Conservation (phyloP, 148 eudicot genomes). For the Euryodendron excelsum region DNA sequence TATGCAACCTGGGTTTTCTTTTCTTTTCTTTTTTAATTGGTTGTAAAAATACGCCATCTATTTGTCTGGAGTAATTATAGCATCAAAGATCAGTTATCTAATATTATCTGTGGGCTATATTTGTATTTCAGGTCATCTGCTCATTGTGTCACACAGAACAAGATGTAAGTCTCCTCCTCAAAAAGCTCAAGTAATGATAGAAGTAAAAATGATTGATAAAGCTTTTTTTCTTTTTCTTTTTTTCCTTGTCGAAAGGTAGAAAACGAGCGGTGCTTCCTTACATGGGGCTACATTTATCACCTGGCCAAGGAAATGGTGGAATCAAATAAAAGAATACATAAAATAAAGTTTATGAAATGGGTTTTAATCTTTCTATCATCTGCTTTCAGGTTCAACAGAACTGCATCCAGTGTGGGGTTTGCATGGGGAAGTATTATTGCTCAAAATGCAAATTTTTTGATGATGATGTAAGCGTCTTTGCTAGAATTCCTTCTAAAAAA, state of each 20-base stretch:
- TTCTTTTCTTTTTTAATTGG: neutral
- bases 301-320: neutral
- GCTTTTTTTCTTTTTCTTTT: no score
- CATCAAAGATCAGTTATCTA: neutral
- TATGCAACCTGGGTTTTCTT: neutral
- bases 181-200: neutral
- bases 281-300: neutral
- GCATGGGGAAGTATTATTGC: constrained; percentile 73
- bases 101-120: neutral
- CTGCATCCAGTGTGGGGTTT: constrained; percentile 58
- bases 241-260: neutral
- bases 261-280: no score
- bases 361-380: neutral
- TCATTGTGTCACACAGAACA: constrained; percentile 74
- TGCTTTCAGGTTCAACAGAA: constrained; percentile 60
- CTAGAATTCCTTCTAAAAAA: neutral
- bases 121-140: constrained; percentile 62
- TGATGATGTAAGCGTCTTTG: constrained; percentile 55
- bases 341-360: neutral
- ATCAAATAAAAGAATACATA: neutral
- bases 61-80: neutral
- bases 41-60: neutral
- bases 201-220: no score
- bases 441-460: constrained; percentile 62
- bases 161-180: constrained; percentile 51